Percentiles rank a stretch among this genome's conserved stretches.
Conservation (phyloP, 805 yeast genomes). For the Candida yuanshanica region DNA sequence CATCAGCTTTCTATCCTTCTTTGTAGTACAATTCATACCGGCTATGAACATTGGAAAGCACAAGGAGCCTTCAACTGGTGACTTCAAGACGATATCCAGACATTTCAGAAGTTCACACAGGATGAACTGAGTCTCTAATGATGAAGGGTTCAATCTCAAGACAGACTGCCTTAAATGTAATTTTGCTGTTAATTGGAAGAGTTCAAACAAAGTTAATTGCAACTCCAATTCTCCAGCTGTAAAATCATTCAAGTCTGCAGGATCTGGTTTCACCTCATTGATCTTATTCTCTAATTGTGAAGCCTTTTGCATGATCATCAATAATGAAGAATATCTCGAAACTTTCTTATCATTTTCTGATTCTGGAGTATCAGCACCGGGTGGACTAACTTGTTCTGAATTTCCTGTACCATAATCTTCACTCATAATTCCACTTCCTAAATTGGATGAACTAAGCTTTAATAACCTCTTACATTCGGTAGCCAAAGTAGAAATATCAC, state of each 20-base stretch:
- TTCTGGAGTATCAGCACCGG: slow-evolving; percentile 22
- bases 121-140: slow-evolving; percentile 57
- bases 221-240: slow-evolving; percentile 48
- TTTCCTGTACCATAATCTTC: slow-evolving; percentile 13
- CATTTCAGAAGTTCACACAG: slow-evolving; percentile 48
- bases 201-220: slow-evolving; percentile 66
- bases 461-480: slow-evolving; percentile 41
- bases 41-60: slow-evolving; percentile 77
- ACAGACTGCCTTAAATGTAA: slow-evolving; percentile 65
- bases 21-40: slow-evolving; percentile 58
- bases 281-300: slow-evolving; percentile 43
- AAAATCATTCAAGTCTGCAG: slow-evolving; percentile 35
- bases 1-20: slow-evolving; percentile 49
- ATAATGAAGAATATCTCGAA: slow-evolving; percentile 30
- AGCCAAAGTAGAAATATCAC: slow-evolving; percentile 60
- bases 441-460: slow-evolving; percentile 23
- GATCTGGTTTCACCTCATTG: slow-evolving; percentile 46
- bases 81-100: slow-evolving; percentile 55
- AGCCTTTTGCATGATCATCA: slow-evolving; percentile 29
- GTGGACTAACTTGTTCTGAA: slow-evolving; percentile 15
- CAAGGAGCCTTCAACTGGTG: slow-evolving; percentile 64
- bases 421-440: slow-evolving; percentile 22
- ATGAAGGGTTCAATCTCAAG: slow-evolving; percentile 50
- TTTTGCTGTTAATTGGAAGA: slow-evolving; percentile 63
- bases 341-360: slow-evolving; percentile 19